Base-by-base conservation (phyloP, 345 rosid genomes). In the Bruguiera gymnorhiza region DNA sequence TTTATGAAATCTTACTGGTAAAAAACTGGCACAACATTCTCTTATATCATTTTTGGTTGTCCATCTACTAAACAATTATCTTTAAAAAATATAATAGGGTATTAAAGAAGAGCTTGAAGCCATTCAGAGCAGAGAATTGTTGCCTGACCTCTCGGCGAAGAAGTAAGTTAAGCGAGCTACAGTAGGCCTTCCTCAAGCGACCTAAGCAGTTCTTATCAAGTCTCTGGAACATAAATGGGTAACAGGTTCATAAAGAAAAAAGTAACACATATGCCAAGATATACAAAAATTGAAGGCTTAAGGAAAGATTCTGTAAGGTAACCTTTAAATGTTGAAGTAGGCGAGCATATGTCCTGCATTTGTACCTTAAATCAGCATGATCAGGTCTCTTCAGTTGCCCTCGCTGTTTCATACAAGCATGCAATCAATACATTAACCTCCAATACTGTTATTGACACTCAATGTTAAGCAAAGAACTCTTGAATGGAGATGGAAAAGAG, bases 281-380 rank as follows among this genome's bases (percentile, higher is more conserved):
- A 31, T 10, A 54, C 15, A 76, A 67, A 60, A 34, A 55, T 70
- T 30, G 58, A 39, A 76, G 46, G 23, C 5, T 51, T 59, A 46
- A 52, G 6, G 48, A 19, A 65, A 65, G 52, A 63, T 24, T 68
- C 31, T 60, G 71, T 65, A 34, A 58, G 37, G 43, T 62, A 66
- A 90, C 99, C 98, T 95, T 95, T 74, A 95, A 78, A 84, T 92
- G 98, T 81, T 92, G 98, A 71, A 95, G 83, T 73, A 95, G 94
- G 63, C 99, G 99, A 78, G 99, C 98, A 86, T 95, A 95, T 69
- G 97, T 92, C 84, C 99, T 84, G 84, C 99, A 95, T 81, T 92
- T 95, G 83, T 95, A 95, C 78, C 99, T 86, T 83, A 95, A 86
- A 71, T 95, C 99, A 65, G 98, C 98, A 86, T 95, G 99, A 84